Base-by-base conservation (phyloP, 2,329 filamentous ascomycete genomes). In the Metarhizium humberi region DNA sequence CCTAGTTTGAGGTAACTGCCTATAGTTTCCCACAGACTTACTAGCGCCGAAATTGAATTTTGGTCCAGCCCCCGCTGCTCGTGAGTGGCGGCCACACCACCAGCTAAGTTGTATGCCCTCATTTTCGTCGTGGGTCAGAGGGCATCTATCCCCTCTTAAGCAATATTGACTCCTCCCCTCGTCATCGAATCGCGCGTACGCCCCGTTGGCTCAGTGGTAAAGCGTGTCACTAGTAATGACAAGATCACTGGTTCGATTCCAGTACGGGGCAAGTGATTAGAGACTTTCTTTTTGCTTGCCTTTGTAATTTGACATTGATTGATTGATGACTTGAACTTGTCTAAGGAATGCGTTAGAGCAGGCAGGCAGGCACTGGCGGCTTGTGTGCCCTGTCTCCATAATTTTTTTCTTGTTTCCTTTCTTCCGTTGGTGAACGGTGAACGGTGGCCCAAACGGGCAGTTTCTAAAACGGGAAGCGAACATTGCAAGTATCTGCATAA, bases 161-260 rank as follows among this genome's bases (percentile, higher is more conserved):
- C 14, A 38, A 34, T 20, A 56, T 58, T 58, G 14, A 45, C n/a
- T 2, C 1, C 0, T 1, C 0, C 1, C n/a, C 1, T 0, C 2
- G 1, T 2, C 42, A 46, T 29, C 49, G 10, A 42, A 36, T 25
- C 3, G 50, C 32, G 14, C 18, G 52, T 2, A 52, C 57, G 66
- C 65, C 65, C 62, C 60, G 63, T 66, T 69, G 66, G 66, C 66
- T 68, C 59, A 69, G 67, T 66, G 67, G 67, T 69, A 67, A 61
- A 67, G 66, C 66, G 65, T 64, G 59, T 67, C 66, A 68, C 66
- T 69, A 67, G 65, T 68, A 67, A 68, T 67, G 66, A 69, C 59
- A 64, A 69, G 65, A 65, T 68, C 65, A 65, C 61, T 63, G 63
- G 66, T 68, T 69, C 66, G 65, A 69, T 64, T 68, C 66, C 64